A percentile compares a stretch with the other conserved stretches of the same genome.
phyloP scores from a whole-genome alignment of 768 basidiomycete genomes.

The Rhizopogon roseolus region DNA sequence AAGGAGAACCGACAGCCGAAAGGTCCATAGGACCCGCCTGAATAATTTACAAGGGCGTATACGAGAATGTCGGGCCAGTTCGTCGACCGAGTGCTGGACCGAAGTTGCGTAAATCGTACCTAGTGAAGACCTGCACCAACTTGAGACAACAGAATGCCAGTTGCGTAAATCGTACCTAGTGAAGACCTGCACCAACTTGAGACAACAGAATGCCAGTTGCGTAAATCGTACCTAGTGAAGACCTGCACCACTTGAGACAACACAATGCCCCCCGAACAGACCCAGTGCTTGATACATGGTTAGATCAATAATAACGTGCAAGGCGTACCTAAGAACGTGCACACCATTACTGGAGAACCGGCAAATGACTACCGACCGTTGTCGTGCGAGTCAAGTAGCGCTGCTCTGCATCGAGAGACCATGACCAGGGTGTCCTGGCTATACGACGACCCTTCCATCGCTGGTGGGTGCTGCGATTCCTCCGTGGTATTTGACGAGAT shows the following conservation, averaged over 20 bases:
- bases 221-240: slow-evolving; percentile 32
- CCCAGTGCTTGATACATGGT: neutral
- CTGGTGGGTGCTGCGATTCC: neutral
- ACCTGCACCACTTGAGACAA: slow-evolving; percentile 6
- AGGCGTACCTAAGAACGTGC: neutral
- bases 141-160: no score
- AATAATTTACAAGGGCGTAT: slow-evolving; percentile 14
- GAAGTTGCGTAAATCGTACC: slow-evolving; percentile 33
- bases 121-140: slow-evolving; percentile 16
- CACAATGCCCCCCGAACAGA: slow-evolving; percentile 23
- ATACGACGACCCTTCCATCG: neutral
- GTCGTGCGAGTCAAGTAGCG: neutral
- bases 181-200: slow-evolving; percentile 1
- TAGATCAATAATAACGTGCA: neutral
- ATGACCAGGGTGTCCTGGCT: neutral
- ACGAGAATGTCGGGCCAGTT: slow-evolving; percentile 22
- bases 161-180: slow-evolving; percentile 35
- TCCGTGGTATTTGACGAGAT: no score
- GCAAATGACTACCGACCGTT: neutral
- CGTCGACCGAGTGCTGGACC: slow-evolving; percentile 35
- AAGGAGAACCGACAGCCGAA: neutral
- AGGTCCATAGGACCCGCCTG: slow-evolving; percentile 38
- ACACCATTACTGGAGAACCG: no score
- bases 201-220: no score
- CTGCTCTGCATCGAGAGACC: neutral